Base-by-base conservation (phyloP, 768 basidiomycete genomes). In the Suillus alpinus region DNA sequence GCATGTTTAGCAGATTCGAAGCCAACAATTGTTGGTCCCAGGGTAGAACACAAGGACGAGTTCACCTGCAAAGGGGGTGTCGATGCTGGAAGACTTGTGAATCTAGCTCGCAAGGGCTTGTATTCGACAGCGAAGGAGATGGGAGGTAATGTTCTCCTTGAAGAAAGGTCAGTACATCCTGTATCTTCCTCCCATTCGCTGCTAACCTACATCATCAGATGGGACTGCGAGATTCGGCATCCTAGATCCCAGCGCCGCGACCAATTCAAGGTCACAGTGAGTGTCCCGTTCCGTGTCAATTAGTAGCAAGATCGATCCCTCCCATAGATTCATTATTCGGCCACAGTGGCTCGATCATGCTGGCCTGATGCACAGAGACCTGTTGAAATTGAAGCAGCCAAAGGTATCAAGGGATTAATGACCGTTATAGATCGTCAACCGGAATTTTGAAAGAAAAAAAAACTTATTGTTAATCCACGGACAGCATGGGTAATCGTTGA, bases 101-200 rank as follows among this genome's bases (percentile, higher is more conserved):
- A 69, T 51, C 56, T 77, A 39, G 68, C 77, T 31, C 73, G 75
- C 47, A 71, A 70, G 59, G 66, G 68, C 13, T 57, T 76, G 5
- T 75, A 73, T 59, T 69, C 69, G 47, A 36, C 66, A n/a, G 76
- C 75, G 18, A 70, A 65, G 56, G 64, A 62, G 41, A 72, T 76
- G 68, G 75, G 75, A 4, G 77, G 75, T 7, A 78, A 77, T 55
- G 71, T 75, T 39, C 66, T 76, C 6, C 63, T 76, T 29, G 75
- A 76, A 52, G 75, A 76, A 52, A 67, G 71, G 75, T 78, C 40
- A 61, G 74, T 62, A 57, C 46, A 55, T 61, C 62, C 63, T 62
- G 58, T 23, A 57, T 60, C 58, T 65, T 64, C 66, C 59, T 55
- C 46, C 52, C 53, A 59, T 63, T 63, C 12, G 61, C 60, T 62